Evolutionary conservation across 371 early-diverging fungal species (phyloP).

Genomic region (Polyrhizophydium stewartii): DNA sequence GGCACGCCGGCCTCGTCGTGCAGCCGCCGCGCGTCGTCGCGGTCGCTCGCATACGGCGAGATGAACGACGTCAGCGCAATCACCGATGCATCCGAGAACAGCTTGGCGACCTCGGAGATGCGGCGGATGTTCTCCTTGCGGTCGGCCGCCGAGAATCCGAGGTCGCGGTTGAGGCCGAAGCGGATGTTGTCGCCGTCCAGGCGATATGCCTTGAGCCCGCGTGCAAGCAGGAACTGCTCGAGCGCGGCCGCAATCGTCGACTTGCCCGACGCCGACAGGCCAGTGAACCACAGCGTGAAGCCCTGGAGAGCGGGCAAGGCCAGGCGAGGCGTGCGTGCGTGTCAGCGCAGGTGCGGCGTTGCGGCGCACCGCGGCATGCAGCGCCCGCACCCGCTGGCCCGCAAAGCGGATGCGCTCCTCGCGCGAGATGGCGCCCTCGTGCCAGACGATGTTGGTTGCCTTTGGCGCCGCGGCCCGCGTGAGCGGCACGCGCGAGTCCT

Average conservation of each 20-base stretch:
- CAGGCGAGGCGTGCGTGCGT: too few species aligned
- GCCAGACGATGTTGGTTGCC: too few species aligned
- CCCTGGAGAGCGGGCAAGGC: constrained; percentile 59
- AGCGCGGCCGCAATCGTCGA: constrained; percentile 87
- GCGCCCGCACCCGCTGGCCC: too few species aligned
- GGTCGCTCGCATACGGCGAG: constrained; percentile 80
- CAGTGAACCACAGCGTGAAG: constrained; percentile 88
- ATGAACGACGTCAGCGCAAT: constrained; percentile 88
- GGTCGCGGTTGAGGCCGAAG: constrained; percentile 90
- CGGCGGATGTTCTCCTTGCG: constrained; percentile 92
- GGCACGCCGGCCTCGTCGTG: constrained; percentile 72
- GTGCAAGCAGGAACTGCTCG: constrained; percentile 78
- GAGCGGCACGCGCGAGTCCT: too few species aligned
- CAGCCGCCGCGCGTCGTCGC: constrained; percentile 72
- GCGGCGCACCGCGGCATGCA: too few species aligned
- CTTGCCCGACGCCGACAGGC: constrained; percentile 92
- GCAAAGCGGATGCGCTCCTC: too few species aligned
- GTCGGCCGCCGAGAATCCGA: constrained; percentile 82
- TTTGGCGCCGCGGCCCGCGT: too few species aligned
- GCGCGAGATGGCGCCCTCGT: too few species aligned
- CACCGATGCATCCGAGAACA: constrained; percentile 81
- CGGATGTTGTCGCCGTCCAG: constrained; percentile 95
- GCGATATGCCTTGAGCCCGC: constrained; percentile 71
- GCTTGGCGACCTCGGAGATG: constrained; percentile 84
- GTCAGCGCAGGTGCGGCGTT: too few species aligned